These are phyloP conservation scores for Schizosaccharomyces japonicus DNA, from an alignment of 805 yeast genomes.

Conservation along the genomic window DNA sequence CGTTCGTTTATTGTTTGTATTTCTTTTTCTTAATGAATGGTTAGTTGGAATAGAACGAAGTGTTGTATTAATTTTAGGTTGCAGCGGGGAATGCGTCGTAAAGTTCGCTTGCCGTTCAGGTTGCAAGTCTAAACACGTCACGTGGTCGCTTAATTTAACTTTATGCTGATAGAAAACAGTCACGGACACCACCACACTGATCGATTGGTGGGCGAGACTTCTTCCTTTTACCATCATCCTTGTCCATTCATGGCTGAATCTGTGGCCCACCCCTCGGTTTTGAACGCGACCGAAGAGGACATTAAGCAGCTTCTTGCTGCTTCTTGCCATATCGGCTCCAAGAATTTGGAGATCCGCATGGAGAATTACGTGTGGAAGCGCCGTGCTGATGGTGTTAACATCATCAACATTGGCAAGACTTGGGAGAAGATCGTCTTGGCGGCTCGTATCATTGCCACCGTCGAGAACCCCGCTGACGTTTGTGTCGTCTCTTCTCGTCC, in stretches of 20 bases:
- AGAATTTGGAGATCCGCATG: conserved; percentile 96
- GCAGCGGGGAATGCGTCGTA: too few relatives aligned
- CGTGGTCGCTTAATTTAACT: too few relatives aligned
- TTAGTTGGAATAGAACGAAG: too few relatives aligned
- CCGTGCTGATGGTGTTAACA: conserved; percentile 98
- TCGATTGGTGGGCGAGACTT: too few relatives aligned
- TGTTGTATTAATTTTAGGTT: too few relatives aligned
- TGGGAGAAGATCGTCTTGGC: conserved; percentile 91
- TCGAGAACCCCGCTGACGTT: conserved; percentile 94
- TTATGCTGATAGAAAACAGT: too few relatives aligned
- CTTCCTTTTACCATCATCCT: too few relatives aligned
- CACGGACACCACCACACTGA: too few relatives aligned
- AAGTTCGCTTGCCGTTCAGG: too few relatives aligned
- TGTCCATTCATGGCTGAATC: conserved; percentile 4
- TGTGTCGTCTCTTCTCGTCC: conserved; percentile 98
- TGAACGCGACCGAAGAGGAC: conserved; percentile 22
- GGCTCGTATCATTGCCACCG: conserved; percentile 98
- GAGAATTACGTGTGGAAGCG: conserved; percentile 90
- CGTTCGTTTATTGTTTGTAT: too few relatives aligned
- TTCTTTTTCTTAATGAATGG: too few relatives aligned
- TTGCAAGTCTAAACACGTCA: too few relatives aligned
- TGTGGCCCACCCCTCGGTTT: conserved; percentile 2
- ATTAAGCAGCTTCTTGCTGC: conserved; percentile 98
- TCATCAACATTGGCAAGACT: conserved; percentile 97
- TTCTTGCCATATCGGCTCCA: conserved; percentile 96